These are phyloP conservation scores for Cornus suecica DNA, from an alignment of 148 eudicot species.

Conservation along the genomic window DNA sequence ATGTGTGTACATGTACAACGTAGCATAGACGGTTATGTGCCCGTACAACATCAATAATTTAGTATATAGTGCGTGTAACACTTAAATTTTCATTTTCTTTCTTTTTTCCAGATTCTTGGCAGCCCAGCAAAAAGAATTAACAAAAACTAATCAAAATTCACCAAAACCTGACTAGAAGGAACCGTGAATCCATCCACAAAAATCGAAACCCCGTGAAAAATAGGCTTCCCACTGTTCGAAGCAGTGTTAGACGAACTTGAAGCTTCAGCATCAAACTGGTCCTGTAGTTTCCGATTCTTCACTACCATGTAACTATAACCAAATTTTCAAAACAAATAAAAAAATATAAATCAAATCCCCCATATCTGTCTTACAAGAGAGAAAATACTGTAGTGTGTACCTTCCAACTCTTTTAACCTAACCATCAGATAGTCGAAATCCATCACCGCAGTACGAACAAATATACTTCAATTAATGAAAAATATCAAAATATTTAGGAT, in stretches of 20 bases:
- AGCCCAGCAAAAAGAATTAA: not conserved
- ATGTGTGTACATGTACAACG: not conserved
- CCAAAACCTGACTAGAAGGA: constrained; percentile 85
- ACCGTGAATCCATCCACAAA: constrained; percentile 94
- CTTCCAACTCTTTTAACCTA: not conserved
- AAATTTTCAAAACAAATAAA: constrained; percentile 11
- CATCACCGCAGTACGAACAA: not conserved
- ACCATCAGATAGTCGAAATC: not conserved
- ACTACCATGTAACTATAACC: constrained; percentile 79
- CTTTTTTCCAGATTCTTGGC: not conserved
- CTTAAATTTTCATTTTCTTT: not conserved
- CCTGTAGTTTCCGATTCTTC: constrained; percentile 82
- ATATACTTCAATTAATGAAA: too few species aligned
- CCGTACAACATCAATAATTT: not conserved
- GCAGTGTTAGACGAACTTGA: constrained; percentile 58
- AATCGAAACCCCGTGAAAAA: constrained; percentile 81
- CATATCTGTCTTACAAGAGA: not conserved
- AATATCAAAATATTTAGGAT: too few species aligned
- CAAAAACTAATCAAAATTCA: not conserved
- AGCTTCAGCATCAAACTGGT: constrained; percentile 88
- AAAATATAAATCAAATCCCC: not conserved
- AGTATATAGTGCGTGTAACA: not conserved
- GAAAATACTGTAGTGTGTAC: not conserved
- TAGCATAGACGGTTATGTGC: not conserved
- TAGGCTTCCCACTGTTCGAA: constrained; percentile 42